These are phyloP conservation scores for Xerocomellus amylosporus DNA, from an alignment of 768 basidiomycete species.

Conservation along the genomic window DNA sequence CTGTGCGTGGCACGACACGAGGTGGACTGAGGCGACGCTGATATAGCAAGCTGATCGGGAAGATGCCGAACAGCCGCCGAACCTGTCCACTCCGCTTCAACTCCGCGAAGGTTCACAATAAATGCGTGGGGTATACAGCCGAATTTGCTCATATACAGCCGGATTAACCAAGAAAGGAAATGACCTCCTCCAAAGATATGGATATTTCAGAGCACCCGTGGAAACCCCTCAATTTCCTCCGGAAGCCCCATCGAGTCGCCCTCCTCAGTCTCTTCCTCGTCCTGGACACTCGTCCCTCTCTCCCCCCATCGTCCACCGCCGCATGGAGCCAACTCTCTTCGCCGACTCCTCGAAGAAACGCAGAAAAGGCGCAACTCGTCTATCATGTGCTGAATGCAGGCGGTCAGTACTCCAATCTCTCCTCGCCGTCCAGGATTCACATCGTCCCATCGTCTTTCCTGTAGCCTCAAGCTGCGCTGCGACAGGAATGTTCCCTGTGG, in stretches of 20 bases:
- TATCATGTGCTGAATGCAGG: conserved; percentile 80
- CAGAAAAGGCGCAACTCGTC: conserved; percentile 68
- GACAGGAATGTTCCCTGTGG: conserved; percentile 76
- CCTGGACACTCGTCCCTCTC: conserved; percentile 12
- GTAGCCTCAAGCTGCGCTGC: conserved; percentile 44
- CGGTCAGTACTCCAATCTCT: conserved; percentile 40
- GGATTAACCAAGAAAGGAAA: conserved; percentile 26
- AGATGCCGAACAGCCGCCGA: conserved; percentile 9
- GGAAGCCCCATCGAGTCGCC: conserved; percentile 18
- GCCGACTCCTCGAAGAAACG: conserved; percentile 50
- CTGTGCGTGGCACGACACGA: conserved; percentile 12
- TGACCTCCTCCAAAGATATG: conserved; percentile 8
- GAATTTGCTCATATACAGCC: conserved; percentile 17
- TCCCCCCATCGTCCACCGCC: neutral
- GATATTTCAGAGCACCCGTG: conserved; percentile 13
- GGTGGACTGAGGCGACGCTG: conserved; percentile 6
- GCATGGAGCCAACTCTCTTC: conserved; percentile 26
- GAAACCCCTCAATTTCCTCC: conserved; percentile 12
- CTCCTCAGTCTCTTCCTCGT: conserved; percentile 25
- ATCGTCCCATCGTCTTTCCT: neutral
- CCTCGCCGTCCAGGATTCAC: neutral
- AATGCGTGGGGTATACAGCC: neutral
- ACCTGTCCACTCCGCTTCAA: conserved; percentile 13
- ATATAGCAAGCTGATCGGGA: neutral
- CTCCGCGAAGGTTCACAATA: conserved; percentile 22